phyloP scores from a whole-genome alignment of 768 basidiomycete genomes.

The Mycena crocata region DNA sequence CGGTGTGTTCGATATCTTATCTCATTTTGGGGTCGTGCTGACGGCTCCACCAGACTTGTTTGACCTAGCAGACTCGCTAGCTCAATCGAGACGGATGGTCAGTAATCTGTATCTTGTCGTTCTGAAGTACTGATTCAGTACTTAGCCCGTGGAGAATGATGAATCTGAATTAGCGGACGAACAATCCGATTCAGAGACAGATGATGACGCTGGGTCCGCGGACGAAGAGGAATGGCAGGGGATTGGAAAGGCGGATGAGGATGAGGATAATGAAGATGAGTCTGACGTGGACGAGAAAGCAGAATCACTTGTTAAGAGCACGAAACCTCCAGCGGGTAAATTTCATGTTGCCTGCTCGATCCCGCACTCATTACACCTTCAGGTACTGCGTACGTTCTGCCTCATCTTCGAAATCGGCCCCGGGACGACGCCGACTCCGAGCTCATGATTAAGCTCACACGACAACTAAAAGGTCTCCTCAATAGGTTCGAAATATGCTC shows the following conservation, averaged over 20 bases:
- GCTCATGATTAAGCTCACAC: slow-evolving; percentile 66
- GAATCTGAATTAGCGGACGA: slow-evolving; percentile 14
- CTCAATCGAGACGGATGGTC: slow-evolving; percentile 17
- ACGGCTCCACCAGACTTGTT: slow-evolving; percentile 58
- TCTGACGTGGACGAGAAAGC: slow-evolving; percentile 35
- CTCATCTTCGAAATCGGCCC: slow-evolving; percentile 69
- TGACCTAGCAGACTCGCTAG: slow-evolving; percentile 59
- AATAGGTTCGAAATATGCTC: slow-evolving; percentile 69
- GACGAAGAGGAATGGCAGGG: slow-evolving; percentile 50
- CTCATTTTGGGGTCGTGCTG: neutral
- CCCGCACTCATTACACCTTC: slow-evolving; percentile 15
- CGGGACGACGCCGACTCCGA: slow-evolving; percentile 49
- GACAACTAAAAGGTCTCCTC: slow-evolving; percentile 87
- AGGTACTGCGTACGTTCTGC: slow-evolving; percentile 81
- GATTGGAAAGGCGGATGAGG: slow-evolving; percentile 32
- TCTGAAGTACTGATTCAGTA: slow-evolving; percentile 17
- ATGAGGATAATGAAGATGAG: slow-evolving; percentile 31
- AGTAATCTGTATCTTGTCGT: neutral
- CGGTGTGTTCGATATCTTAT: slow-evolving; percentile 59
- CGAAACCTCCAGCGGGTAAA: slow-evolving; percentile 19
- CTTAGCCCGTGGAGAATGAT: neutral
- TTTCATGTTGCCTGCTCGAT: neutral
- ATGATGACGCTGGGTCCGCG: slow-evolving; percentile 31
- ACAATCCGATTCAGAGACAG: neutral
- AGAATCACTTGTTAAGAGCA: slow-evolving; percentile 31